Percentiles rank a stretch among this genome's conserved stretches.
Evolutionary conservation across 129 eudicot genomes (phyloP).

Genomic region (Sambucus nigra): DNA sequence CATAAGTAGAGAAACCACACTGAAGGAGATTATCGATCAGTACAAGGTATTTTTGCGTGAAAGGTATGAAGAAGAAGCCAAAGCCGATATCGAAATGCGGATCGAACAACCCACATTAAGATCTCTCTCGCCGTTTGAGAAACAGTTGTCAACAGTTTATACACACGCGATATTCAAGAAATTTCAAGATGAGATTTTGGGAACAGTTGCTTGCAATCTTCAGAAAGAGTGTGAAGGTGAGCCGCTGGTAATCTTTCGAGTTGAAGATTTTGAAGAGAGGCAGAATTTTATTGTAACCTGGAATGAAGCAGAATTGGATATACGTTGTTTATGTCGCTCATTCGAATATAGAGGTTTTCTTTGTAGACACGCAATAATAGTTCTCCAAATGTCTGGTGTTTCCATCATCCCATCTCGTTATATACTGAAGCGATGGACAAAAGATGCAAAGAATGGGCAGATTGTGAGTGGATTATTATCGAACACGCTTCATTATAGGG

Average conservation of each 20-base stretch:
- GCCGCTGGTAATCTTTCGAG: conserved; percentile 6
- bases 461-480: neutral
- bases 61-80: conserved; percentile 22
- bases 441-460: conserved; percentile 17
- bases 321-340: conserved; percentile 23
- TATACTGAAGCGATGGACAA: conserved; percentile 29
- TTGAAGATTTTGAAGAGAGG: conserved; percentile 17
- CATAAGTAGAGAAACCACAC: conserved; percentile 10
- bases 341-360: conserved; percentile 28
- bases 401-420: conserved; percentile 19
- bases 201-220: conserved; percentile 14
- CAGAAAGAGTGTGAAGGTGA: conserved; percentile 14
- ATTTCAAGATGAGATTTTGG: conserved; percentile 30
- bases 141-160: conserved; percentile 23
- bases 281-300: conserved; percentile 20
- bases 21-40: conserved; percentile 18
- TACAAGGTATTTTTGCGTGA: conserved; percentile 21
- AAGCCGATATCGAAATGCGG: conserved; percentile 19
- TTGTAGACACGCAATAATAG: conserved; percentile 29
- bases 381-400: conserved; percentile 22
- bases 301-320: conserved; percentile 9
- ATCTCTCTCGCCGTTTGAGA: conserved; percentile 25
- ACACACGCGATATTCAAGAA: conserved; percentile 20
- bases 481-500: conserved; percentile 4
- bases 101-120: conserved; percentile 7